phyloP scores from a whole-genome alignment of 164 flowering plant genomes.

The Aristolochia californica region DNA sequence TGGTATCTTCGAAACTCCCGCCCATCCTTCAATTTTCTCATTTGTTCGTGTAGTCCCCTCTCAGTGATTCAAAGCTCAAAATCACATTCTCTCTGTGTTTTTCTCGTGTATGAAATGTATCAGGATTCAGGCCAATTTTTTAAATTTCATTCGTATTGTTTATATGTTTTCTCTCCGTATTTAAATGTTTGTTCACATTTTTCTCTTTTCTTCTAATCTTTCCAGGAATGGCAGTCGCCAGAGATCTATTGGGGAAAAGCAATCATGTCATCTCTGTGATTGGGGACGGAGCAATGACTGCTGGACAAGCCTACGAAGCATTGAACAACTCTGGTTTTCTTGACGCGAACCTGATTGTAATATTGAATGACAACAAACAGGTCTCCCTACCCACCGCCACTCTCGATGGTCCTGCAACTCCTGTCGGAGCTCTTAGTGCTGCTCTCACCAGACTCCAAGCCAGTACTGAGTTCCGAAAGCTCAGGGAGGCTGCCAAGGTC shows the following conservation, averaged over 20 bases:
- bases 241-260: slow-evolving; percentile 70
- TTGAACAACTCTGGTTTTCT: slow-evolving; percentile 89
- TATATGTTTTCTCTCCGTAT: neutral
- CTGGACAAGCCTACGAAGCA: slow-evolving; percentile 98
- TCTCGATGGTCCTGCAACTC: slow-evolving; percentile 82
- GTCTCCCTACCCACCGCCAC: slow-evolving; percentile 96
- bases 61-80: no score
- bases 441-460: slow-evolving; percentile 64
- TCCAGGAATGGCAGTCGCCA: slow-evolving; percentile 81
- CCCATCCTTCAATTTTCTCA: neutral
- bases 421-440: slow-evolving; percentile 86
- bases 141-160: neutral
- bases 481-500: slow-evolving; percentile 38
- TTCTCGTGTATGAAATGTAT: neutral
- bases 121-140: neutral
- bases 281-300: slow-evolving; percentile 98
- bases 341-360: slow-evolving; percentile 63
- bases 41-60: neutral
- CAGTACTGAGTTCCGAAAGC: slow-evolving; percentile 51
- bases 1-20: slow-evolving; percentile 29
- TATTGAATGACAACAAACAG: slow-evolving; percentile 82
- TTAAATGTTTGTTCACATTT: neutral
- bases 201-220: neutral
- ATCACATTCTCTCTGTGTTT: neutral
- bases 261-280: slow-evolving; percentile 80